Percentiles rank a stretch among this genome's conserved stretches.
Conservation (phyloP, 192 early-diverging fungal species). For the Coemansia biformis region DNA sequence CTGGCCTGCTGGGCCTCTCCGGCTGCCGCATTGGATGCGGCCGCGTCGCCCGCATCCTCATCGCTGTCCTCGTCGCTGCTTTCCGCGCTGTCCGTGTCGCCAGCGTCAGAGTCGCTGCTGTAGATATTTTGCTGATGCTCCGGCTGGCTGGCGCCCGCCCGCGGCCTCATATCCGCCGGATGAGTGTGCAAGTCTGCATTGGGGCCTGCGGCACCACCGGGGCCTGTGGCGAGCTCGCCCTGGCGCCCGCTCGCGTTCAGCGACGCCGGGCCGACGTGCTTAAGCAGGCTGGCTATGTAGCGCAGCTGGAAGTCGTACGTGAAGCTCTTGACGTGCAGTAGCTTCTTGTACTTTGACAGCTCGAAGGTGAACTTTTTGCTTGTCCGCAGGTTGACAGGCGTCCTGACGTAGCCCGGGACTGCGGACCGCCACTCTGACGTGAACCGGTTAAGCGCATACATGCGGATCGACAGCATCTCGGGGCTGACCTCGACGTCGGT, state of each 20-base stretch:
- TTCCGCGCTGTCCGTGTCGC: not conserved
- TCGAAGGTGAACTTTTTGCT: constrained; percentile 50
- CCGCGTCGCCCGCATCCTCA: not conserved
- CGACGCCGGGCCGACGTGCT: constrained; percentile 5
- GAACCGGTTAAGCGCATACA: constrained; percentile 46
- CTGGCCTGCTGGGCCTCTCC: not conserved
- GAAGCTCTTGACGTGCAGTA: constrained; percentile 51
- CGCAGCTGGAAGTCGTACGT: constrained; percentile 54
- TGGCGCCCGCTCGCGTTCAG: not conserved
- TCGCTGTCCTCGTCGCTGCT: too few relatives aligned
- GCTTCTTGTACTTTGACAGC: constrained; percentile 50
- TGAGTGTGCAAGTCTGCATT: too few relatives aligned
- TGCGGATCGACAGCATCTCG: constrained; percentile 43
- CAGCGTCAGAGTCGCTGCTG: constrained; percentile 28
- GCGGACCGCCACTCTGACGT: constrained; percentile 47
- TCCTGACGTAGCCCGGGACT: constrained; percentile 41
- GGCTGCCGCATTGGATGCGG: not conserved
- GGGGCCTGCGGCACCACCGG: too few relatives aligned
- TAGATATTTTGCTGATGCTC: constrained; percentile 8
- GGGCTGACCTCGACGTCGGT: constrained; percentile 44
- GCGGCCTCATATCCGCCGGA: too few relatives aligned
- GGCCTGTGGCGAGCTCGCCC: too few relatives aligned
- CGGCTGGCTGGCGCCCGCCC: not conserved
- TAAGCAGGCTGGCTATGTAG: constrained; percentile 33
- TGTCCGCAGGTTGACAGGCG: constrained; percentile 34